Conservation (phyloP, 164 flowering plant species). For the Hamamelis virginiana region DNA sequence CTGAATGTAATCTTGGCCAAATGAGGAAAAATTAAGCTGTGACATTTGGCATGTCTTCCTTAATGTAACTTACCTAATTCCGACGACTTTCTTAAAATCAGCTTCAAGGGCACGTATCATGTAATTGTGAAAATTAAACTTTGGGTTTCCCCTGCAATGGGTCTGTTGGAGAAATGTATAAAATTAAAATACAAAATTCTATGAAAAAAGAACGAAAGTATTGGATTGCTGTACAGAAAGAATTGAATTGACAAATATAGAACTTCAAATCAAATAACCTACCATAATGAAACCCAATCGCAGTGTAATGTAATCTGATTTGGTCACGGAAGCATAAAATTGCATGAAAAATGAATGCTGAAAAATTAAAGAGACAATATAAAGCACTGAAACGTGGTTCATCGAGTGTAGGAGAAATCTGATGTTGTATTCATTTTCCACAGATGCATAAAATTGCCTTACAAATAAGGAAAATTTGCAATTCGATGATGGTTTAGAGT, state of each 20-base stretch:
- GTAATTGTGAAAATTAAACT: conserved; percentile 84
- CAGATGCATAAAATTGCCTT: neutral
- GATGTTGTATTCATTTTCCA: no score
- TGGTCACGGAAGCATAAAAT: conserved; percentile 67
- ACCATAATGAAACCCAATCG: conserved; percentile 49
- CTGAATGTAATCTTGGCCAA: no score
- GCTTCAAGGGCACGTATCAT: conserved; percentile 82
- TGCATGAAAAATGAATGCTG: conserved; percentile 63
- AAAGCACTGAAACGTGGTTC: neutral
- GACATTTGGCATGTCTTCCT: neutral
- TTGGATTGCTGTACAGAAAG: neutral
- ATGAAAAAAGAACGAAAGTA: no score
- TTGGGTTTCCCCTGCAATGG: conserved; percentile 61
- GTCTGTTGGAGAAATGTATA: conserved; percentile 32
- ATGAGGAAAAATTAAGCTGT: neutral
- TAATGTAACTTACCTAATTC: conserved; percentile 63
- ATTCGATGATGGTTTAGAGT: neutral
- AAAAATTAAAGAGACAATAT: neutral
- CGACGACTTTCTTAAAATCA: conserved; percentile 86
- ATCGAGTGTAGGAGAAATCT: neutral
- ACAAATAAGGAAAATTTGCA: no score
- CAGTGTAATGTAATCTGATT: conserved; percentile 62
- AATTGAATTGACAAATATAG: neutral
- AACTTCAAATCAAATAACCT: neutral
- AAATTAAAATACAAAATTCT: neutral